Conservation (phyloP, 1,284 basidiomycete genomes). For the Fomitopsis palustris region DNA sequence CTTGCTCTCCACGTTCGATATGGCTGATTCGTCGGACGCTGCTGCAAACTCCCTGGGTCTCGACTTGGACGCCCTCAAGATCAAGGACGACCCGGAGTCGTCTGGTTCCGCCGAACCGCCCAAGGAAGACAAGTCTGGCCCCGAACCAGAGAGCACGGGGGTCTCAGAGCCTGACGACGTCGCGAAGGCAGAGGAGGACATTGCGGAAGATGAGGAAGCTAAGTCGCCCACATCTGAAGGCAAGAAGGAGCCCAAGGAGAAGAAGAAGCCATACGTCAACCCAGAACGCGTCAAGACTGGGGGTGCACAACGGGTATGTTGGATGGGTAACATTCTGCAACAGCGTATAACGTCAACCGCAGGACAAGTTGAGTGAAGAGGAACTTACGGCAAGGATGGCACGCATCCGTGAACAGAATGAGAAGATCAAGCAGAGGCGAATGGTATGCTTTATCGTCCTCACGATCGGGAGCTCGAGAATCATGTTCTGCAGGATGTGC, state of each 20-base stretch:
- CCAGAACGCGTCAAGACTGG: slow-evolving; percentile 77
- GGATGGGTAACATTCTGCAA: slow-evolving; percentile 12
- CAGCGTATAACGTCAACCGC: slow-evolving; percentile 11
- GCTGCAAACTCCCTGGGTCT: slow-evolving; percentile 63
- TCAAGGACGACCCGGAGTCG: slow-evolving; percentile 22
- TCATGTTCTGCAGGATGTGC: too few relatives aligned
- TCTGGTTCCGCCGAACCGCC: slow-evolving; percentile 12
- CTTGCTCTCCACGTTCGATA: slow-evolving; percentile 12
- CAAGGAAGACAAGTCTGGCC: not conserved
- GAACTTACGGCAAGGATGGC: slow-evolving; percentile 70
- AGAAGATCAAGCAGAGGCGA: slow-evolving; percentile 76
- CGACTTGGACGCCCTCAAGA: slow-evolving; percentile 49
- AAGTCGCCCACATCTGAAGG: slow-evolving; percentile 10
- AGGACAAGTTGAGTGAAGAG: slow-evolving; percentile 76
- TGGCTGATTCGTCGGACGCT: slow-evolving; percentile 18
- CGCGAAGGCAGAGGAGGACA: slow-evolving; percentile 8
- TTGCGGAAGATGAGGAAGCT: slow-evolving; percentile 13
- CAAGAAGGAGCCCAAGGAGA: slow-evolving; percentile 22
- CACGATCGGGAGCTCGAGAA: too few relatives aligned
- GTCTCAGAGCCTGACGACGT: not conserved
- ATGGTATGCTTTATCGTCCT: slow-evolving; percentile 51
- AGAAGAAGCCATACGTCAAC: slow-evolving; percentile 62
- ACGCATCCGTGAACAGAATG: slow-evolving; percentile 73
- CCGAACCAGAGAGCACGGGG: slow-evolving; percentile 5
- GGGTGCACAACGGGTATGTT: slow-evolving; percentile 62